Percentiles rank a stretch among this genome's conserved stretches.
These are phyloP conservation scores for Myotisia sp. DNA, from an alignment of 2,329 filamentous ascomycete species.

Conservation along the genomic window DNA sequence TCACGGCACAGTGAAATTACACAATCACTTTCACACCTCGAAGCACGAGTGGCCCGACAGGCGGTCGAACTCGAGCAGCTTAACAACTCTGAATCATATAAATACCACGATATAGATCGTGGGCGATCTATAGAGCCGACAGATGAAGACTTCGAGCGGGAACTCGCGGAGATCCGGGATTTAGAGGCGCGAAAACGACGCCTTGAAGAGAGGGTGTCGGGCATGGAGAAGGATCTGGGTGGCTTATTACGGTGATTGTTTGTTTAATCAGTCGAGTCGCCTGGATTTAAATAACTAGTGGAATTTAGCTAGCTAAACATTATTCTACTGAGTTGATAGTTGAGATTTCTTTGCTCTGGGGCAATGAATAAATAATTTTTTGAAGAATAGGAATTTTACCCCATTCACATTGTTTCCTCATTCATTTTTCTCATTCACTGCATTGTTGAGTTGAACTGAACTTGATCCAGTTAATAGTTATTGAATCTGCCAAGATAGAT, in stretches of 20 bases:
- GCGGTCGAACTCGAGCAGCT: conserved; percentile 56
- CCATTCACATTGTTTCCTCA: no score
- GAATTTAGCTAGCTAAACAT: no score
- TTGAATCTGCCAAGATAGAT: no score
- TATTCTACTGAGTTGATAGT: no score
- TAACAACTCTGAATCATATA: conserved; percentile 45
- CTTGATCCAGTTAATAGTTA: no score
- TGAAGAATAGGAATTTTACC: no score
- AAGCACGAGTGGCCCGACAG: conserved; percentile 65
- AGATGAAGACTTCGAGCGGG: conserved; percentile 31
- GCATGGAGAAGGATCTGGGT: conserved; percentile 40
- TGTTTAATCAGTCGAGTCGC: background rate
- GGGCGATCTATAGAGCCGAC: conserved; percentile 21
- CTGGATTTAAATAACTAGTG: no score
- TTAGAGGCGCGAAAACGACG: conserved; percentile 49
- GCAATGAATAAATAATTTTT: no score
- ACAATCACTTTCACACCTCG: conserved; percentile 65
- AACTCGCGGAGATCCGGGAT: conserved; percentile 43
- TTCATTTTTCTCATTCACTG: no score
- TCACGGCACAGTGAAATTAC: conserved; percentile 56
- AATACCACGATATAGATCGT: conserved; percentile 31
- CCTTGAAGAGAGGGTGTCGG: conserved; percentile 50
- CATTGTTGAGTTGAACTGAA: no score
- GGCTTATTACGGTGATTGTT: conserved; percentile 7
- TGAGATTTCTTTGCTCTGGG: no score